Evolutionary conservation across 2,329 filamentous ascomycete genomes (phyloP), one percentile per base, ranked within the genome.

Genomic region (Alternaria ventricosa): DNA sequence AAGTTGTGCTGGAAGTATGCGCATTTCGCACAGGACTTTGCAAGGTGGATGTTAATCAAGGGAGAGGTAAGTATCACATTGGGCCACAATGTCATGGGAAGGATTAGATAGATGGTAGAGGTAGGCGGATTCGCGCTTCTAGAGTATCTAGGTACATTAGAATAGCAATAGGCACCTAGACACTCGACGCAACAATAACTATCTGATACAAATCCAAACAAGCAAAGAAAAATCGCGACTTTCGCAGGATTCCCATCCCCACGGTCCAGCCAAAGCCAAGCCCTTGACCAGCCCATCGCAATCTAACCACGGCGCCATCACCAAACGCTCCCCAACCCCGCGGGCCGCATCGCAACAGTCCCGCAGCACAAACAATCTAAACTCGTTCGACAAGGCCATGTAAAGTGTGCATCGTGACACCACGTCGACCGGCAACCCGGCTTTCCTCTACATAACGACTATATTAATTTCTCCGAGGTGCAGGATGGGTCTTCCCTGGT

Each of bases 391-490:
- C 41, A 47, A 51, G 5, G 49, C 18, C 33, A 23, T 63, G 30
- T 18, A 41, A 41, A 41, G n/a, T 41, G n/a, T 3, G 22, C 18
- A 27, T 46, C 12, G 20, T 30, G 41, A 51, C 28, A 50, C 27
- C 12, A n/a, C 20, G 15, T 27, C 18, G 18, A 61, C 45, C 45
- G 55, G 30, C 46, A 63, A 63, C 55, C 55, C 43, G 64, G 61
- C 56, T 60, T 50, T 43, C 25, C 55, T 41, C 44, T 64, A 66
- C 63, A 67, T 69, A 47, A 60, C 20, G 13, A 41, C 18, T 59
- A 72, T 66, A 72, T 63, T 73, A 73, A 67, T 70, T 67, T 57
- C 63, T 68, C 63, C 67, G 63, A 67, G 60, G 27, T 55, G 56
- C 51, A 57, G 43, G 36, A 49, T 54, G 47, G 49, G 9, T 58